Percentiles rank a stretch among this genome's conserved stretches.
Evolutionary conservation across 352 stramenopile species (phyloP).

Genomic region (Phytophthora hibernalis): DNA sequence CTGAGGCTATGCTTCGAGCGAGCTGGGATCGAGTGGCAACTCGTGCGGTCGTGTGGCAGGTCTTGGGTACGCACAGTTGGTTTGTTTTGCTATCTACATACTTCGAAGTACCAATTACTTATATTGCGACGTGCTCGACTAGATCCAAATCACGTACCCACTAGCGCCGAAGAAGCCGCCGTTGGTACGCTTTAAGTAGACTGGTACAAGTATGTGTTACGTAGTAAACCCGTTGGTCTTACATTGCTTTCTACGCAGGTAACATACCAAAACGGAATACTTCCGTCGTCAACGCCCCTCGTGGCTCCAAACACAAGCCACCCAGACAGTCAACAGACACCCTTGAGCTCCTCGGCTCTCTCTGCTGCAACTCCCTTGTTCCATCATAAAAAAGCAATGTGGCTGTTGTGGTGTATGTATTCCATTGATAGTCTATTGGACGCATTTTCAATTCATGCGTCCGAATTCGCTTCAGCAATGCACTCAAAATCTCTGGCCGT

Average conservation of each 20-base stretch:
- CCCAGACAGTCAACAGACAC: constrained; percentile 13
- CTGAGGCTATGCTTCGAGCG: too few relatives aligned
- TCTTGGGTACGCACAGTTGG: constrained; percentile 49
- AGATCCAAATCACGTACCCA: constrained; percentile 77
- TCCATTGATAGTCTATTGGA: constrained; percentile 44
- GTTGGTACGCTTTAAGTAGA: constrained; percentile 23
- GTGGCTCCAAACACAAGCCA: constrained; percentile 8
- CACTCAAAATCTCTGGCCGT: constrained; percentile 31
- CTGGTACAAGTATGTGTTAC: too few relatives aligned
- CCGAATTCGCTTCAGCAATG: constrained; percentile 23
- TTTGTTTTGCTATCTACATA: not conserved
- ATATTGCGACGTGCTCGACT: not conserved
- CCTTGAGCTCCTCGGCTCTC: constrained; percentile 2
- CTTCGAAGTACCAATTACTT: not conserved
- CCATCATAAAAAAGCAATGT: constrained; percentile 24
- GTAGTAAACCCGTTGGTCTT: too few relatives aligned
- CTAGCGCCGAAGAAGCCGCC: constrained; percentile 38
- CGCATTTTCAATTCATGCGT: constrained; percentile 37
- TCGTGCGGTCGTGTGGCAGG: constrained; percentile 61
- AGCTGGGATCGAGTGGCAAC: constrained; percentile 64
- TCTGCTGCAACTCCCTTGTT: constrained; percentile 33
- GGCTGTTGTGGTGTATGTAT: constrained; percentile 28
- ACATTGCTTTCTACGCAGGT: constrained; percentile 7
- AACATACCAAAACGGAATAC: constrained; percentile 40
- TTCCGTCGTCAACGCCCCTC: constrained; percentile 19